Evolutionary conservation across 75 land plant species (phyloP).

Genomic region (Cunninghamia lanceolata): DNA sequence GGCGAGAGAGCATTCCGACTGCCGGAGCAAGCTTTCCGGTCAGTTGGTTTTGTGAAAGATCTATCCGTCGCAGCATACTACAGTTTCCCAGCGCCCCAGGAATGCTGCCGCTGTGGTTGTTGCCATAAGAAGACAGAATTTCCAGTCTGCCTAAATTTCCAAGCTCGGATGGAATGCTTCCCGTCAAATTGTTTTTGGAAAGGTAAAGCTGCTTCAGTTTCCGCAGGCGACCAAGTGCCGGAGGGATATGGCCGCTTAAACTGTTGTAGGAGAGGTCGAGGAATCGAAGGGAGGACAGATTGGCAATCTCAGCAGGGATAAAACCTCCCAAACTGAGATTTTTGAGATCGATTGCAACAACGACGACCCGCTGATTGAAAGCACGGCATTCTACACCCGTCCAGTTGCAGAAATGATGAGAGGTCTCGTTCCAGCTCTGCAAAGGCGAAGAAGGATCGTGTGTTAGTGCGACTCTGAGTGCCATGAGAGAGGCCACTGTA

Average conservation of each 20-base stretch:
- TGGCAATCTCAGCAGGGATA: constrained; percentile 22
- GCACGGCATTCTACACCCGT: background rate
- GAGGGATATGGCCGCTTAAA: constrained; percentile 33
- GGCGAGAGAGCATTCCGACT: constrained; percentile 22
- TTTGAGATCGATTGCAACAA: constrained; percentile 18
- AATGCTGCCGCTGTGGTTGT: constrained; percentile 29
- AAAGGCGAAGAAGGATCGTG: background rate
- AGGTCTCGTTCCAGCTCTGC: background rate
- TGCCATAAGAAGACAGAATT: constrained; percentile 29
- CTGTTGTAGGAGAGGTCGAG: constrained; percentile 38
- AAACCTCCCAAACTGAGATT: constrained; percentile 27
- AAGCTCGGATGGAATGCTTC: constrained; percentile 30
- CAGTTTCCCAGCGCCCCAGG: constrained; percentile 33
- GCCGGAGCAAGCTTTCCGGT: constrained; percentile 18
- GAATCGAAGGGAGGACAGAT: constrained; percentile 18
- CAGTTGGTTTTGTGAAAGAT: constrained; percentile 31
- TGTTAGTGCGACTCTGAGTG: background rate
- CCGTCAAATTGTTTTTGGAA: constrained; percentile 27
- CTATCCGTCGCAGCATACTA: constrained; percentile 20
- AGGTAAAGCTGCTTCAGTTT: constrained; percentile 24
- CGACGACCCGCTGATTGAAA: background rate
- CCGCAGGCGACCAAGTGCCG: constrained; percentile 21
- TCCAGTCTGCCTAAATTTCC: constrained; percentile 21
- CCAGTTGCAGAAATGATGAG: background rate
- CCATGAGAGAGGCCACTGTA: background rate